Evolutionary conservation across 1,284 basidiomycete genomes (phyloP), one percentile per base, ranked within the genome.

Genomic region (Ganoderma sinense): DNA sequence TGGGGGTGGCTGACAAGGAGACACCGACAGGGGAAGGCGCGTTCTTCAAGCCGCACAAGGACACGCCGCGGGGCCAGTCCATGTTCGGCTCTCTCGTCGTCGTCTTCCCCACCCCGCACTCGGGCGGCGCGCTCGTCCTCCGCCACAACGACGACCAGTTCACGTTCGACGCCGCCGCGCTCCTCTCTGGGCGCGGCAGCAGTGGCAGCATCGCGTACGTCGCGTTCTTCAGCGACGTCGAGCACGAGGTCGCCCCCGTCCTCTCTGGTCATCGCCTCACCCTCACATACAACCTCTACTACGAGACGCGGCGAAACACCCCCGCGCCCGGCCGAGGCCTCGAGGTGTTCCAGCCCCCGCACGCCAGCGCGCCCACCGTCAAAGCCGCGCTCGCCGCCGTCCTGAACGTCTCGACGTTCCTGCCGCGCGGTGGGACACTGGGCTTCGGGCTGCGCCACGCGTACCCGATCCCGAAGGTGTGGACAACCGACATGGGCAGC

Each of bases 221-320:
- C 61, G 80, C 81, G 0, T 83, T 86, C 74, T 85, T 78, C 78
- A 80, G 83, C 68, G 84, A 86, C 72, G 79, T 85, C 70, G 83
- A 84, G 69, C 83, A 87, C 75, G 84, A 86, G 71, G 83, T 87
- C 7, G 53, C 75, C 0, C 77, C 77, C 0, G 83, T 87, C 14
- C 74, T 65, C 5, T 78, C 78, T 0, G 85, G 86, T 0, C 80
- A 82, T 61, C 80, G 84, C 2, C 76, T 87, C 48, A 86, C 83
- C 1, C 68, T 87, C n/a, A 84, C 84, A 0, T 86, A 82, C 76
- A 82, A 84, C 73, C 78, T 84, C 26, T 80, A 78, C 66, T 77
- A 63, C 26, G 48, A 26, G 14, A 18, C 33, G 20, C 29, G 10
- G 8, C 20, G 20, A 6, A 18, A 31, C 14, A 3, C 18, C 33